Conservation (phyloP, 2,329 filamentous ascomycete genomes). For the Aureobasidium sp. region DNA sequence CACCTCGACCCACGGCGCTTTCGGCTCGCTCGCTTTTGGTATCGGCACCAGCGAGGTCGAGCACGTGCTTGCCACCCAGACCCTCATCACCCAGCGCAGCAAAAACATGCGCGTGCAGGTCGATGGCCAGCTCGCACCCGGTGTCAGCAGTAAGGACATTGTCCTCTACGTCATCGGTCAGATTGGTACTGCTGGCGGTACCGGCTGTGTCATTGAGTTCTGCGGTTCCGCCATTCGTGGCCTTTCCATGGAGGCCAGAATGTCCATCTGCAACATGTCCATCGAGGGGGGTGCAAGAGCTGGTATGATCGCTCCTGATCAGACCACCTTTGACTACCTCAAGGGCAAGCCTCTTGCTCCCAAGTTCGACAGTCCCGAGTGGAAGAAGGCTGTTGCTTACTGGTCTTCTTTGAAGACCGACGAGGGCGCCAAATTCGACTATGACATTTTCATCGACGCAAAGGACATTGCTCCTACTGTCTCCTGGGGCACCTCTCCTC, state of each 20-base stretch:
- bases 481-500: conserved; percentile 94
- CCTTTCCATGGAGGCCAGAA: conserved; percentile 88
- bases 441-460: conserved; percentile 79
- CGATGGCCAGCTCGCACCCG: conserved; percentile 79
- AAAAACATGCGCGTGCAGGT: conserved; percentile 99
- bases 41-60: conserved; percentile 98
- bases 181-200: conserved; percentile 93
- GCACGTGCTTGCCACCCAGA: conserved; percentile 95
- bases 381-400: conserved; percentile 81
- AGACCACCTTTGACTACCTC: conserved; percentile 90
- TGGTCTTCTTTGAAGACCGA: conserved; percentile 85
- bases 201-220: conserved; percentile 92
- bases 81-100: conserved; percentile 85
- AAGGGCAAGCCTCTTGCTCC: conserved; percentile 86
- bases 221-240: conserved; percentile 86
- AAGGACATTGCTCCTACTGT: conserved; percentile 92
- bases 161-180: conserved; percentile 86
- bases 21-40: conserved; percentile 88
- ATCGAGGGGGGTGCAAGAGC: conserved; percentile 93
- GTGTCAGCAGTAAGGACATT: conserved; percentile 94
- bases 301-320: conserved; percentile 93
- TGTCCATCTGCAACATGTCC: conserved; percentile 99
- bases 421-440: conserved; percentile 80
- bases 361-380: conserved; percentile 73
- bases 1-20: conserved; percentile 95